Percentiles rank a stretch among this genome's conserved stretches.
Evolutionary conservation across 1,284 basidiomycete species (phyloP).

Genomic region (Lentinula novae-zelandiae): DNA sequence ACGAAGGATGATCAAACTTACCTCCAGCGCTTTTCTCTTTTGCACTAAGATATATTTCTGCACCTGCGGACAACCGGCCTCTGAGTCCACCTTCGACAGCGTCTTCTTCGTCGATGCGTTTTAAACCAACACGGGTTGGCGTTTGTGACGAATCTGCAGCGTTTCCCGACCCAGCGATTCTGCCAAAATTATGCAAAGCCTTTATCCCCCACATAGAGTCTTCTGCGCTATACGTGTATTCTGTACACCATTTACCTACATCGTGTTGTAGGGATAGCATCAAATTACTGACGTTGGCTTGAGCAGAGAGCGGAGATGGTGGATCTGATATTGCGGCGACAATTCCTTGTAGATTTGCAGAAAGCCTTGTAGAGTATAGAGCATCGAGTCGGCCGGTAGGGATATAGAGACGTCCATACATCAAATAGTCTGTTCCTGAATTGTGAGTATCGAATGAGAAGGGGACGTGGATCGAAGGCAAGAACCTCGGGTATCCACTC

Average conservation of each 20-base stretch:
- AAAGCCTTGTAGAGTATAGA: conserved; percentile 79
- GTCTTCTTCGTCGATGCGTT: conserved; percentile 86
- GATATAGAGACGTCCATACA: conserved; percentile 91
- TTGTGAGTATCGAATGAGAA: conserved; percentile 7
- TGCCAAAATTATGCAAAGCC: conserved; percentile 92
- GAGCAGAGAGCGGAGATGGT: conserved; percentile 42
- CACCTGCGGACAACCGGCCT: conserved; percentile 88
- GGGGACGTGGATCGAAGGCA: conserved; percentile 12
- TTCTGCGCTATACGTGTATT: conserved; percentile 93
- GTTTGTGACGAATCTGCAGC: conserved; percentile 18
- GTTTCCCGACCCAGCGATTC: conserved; percentile 31
- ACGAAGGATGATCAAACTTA: conserved; percentile 34
- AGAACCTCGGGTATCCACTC: conserved; percentile 76
- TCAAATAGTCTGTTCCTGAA: conserved; percentile 67
- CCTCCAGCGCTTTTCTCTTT: conserved; percentile 92
- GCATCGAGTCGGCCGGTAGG: conserved; percentile 88
- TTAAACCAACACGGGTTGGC: conserved; percentile 31
- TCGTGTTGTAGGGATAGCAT: conserved; percentile 91
- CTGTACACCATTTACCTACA: conserved; percentile 88
- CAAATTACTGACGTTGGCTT: conserved; percentile 64
- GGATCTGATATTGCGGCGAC: conserved; percentile 77
- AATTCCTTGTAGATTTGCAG: conserved; percentile 66
- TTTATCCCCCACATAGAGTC: conserved; percentile 91
- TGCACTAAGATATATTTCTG: conserved; percentile 91
- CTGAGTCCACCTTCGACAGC: conserved; percentile 85